Conservation (phyloP, 768 basidiomycete species). For the Panaeolus cyanescens region DNA sequence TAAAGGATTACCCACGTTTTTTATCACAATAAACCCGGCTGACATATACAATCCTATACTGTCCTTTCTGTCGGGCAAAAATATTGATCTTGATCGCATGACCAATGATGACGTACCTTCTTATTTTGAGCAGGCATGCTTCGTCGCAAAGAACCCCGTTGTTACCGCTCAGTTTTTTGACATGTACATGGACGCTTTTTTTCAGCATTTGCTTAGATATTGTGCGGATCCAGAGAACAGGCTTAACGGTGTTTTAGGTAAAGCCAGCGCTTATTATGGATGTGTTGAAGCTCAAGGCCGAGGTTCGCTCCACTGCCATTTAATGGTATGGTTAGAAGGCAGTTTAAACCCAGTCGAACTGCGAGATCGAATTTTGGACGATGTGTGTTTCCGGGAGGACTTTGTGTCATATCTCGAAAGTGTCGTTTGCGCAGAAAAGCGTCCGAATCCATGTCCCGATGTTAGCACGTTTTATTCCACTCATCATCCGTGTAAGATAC, state of each 20-base stretch:
- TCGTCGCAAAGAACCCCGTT: slow-evolving; percentile 41
- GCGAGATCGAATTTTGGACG: background rate
- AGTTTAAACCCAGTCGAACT: slow-evolving; percentile 30
- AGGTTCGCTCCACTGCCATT: slow-evolving; percentile 34
- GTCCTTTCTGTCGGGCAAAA: slow-evolving; percentile 35
- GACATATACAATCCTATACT: slow-evolving; percentile 44
- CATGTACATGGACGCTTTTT: slow-evolving; percentile 37
- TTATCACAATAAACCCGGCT: slow-evolving; percentile 46
- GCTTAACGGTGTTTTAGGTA: slow-evolving; percentile 10
- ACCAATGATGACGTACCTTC: slow-evolving; percentile 24
- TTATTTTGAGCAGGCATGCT: slow-evolving; percentile 29
- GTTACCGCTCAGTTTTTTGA: slow-evolving; percentile 43
- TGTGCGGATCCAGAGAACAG: background rate
- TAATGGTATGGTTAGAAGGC: slow-evolving; percentile 35
- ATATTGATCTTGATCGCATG: slow-evolving; percentile 36
- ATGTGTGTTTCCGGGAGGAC: background rate
- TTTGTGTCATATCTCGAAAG: background rate
- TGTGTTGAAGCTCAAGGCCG: slow-evolving; percentile 35
- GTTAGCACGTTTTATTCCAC: background rate
- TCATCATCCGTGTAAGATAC: background rate
- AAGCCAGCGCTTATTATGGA: slow-evolving; percentile 27
- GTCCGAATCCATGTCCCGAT: background rate
- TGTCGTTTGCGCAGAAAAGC: background rate
- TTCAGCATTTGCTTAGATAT: slow-evolving; percentile 26
- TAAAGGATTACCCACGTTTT: slow-evolving; percentile 40